phyloP scores from a whole-genome alignment of 108 stramenopile genomes.

The Seminavis robusta region DNA sequence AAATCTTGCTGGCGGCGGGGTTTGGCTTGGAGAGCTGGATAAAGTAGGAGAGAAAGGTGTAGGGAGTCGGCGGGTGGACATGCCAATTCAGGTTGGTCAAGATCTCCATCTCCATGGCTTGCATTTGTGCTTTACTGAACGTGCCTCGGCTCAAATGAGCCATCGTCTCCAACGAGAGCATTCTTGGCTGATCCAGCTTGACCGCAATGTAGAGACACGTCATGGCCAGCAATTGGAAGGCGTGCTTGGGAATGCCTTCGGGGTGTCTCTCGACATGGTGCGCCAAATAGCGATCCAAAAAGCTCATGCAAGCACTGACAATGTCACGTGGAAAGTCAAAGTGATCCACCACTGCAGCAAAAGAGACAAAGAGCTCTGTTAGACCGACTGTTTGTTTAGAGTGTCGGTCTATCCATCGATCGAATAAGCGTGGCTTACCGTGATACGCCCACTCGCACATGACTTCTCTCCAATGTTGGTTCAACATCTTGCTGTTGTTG shows the following conservation, averaged over 20 bases:
- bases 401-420: too few relatives aligned
- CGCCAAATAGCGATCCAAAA: constrained; percentile 54
- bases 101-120: constrained; percentile 51
- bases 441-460: too few relatives aligned
- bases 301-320: constrained; percentile 41
- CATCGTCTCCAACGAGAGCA: constrained; percentile 50
- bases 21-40: constrained; percentile 28
- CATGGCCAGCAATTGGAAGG: constrained; percentile 75
- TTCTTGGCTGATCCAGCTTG: constrained; percentile 57
- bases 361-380: not conserved
- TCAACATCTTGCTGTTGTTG: too few relatives aligned
- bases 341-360: constrained; percentile 43
- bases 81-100: constrained; percentile 52
- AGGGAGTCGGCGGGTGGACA: constrained; percentile 59
- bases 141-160: constrained; percentile 42
- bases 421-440: too few relatives aligned
- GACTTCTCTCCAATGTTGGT: too few relatives aligned
- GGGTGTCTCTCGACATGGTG: constrained; percentile 18
- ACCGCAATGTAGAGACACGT: constrained; percentile 67
- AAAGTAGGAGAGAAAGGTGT: constrained; percentile 36
- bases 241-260: too few relatives aligned
- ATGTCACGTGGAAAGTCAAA: constrained; percentile 50
- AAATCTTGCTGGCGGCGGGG: constrained; percentile 34
- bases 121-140: constrained; percentile 45
- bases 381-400: too few relatives aligned